Base-by-base conservation (phyloP, 1,139 yeast species). In the Yamadazyma sp. region DNA sequence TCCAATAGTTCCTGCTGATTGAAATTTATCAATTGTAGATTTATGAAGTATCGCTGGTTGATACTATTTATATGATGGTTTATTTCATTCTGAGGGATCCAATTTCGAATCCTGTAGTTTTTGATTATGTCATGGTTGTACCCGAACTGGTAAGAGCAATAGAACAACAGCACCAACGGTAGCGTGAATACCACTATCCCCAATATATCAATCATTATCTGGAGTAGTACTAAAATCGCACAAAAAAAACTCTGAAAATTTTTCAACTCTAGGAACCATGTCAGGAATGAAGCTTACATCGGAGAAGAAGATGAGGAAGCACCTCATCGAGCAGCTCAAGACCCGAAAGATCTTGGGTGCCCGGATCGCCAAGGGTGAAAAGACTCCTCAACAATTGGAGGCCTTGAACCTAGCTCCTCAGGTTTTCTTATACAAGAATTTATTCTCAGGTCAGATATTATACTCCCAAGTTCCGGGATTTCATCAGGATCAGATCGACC, bases 391-490 rank as follows among this genome's bases (percentile, higher is more conserved):
- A 31, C 73, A 67, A 13, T 61, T 71, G 35, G 40, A 44, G 15
- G 40, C 45, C 6, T 51, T 65, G 36, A 43, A 54, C 21, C 76
- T 78, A 57, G 95, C 90, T 3, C 96, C 97, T 8, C 88, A 84
- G 54, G 85, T 90, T 18, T 87, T 75, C 56, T 63, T 88, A 37
- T 90, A 86, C 68, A 79, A 94, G 57, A 89, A 90, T 67, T 65
- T 87, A 39, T 94, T 87, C 62, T 75, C 85, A 29, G 97, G 97
- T 6, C 97, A 90, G 65, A 94, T 89, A 15, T 64, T 87, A 31
- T 90, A 88, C 61, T 82, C 96, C 2, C 96, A 89, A 62, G 79
- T 86, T 18, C 95, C 94, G 14, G 80, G 77, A 25, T 73, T 70
- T 52, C 83, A 80, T 57, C 79, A 78, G 48, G 80, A 79, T 47